Percentiles rank a stretch among this genome's conserved stretches.
Evolutionary conservation across 257 asterid species (phyloP).

Genomic region (Gynochthodes officinalis): DNA sequence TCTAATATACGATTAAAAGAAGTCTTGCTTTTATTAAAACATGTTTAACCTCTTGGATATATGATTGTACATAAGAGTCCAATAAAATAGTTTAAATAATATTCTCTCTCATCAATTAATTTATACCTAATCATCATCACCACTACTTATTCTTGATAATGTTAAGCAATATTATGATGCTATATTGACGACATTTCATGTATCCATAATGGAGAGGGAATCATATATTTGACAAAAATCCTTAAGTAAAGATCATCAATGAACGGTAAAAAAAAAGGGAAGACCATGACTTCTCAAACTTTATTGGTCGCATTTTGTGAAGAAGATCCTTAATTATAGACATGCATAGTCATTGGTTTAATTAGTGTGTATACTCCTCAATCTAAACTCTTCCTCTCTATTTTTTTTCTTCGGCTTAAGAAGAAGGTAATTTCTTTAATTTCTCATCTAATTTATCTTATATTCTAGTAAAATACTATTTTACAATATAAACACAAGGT

Average conservation of each 20-base stretch:
- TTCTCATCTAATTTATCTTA: background rate
- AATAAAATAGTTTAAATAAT: too few relatives aligned
- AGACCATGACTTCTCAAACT: background rate
- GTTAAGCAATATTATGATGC: background rate
- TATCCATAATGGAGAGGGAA: background rate
- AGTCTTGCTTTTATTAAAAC: background rate
- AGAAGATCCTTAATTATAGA: background rate
- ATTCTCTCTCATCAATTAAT: too few relatives aligned
- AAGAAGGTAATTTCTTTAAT: too few relatives aligned
- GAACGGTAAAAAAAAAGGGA: background rate
- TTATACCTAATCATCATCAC: background rate
- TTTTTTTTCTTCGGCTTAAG: too few relatives aligned
- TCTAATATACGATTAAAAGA: background rate
- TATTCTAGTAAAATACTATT: background rate
- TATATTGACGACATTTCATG: background rate
- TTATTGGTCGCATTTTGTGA: background rate
- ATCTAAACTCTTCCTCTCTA: too few relatives aligned
- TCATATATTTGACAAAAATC: background rate
- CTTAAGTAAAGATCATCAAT: background rate
- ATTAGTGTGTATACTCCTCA: too few relatives aligned
- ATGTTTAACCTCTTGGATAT: background rate
- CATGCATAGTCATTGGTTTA: too few relatives aligned
- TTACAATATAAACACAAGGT: too few relatives aligned
- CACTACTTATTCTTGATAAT: background rate
- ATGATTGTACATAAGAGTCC: too few relatives aligned